phyloP scores from a whole-genome alignment of 2,329 filamentous ascomycete species.

The Penicillium sclerotigenum region DNA sequence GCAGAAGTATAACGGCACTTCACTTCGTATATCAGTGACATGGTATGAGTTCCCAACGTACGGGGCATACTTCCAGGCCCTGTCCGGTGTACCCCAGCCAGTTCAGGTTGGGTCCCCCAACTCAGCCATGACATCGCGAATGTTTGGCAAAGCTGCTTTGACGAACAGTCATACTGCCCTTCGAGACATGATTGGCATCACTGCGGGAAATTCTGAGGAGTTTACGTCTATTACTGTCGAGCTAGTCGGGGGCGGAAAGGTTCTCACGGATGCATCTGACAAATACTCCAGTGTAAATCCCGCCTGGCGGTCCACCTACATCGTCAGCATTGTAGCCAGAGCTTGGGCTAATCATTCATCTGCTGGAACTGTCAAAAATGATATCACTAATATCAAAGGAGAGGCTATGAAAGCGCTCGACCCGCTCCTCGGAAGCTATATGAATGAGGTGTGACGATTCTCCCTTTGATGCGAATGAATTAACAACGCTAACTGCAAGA shows the following conservation, averaged over 20 bases:
- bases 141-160: background rate
- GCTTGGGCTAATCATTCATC: slow-evolving; percentile 16
- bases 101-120: background rate
- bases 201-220: background rate
- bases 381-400: slow-evolving; percentile 33
- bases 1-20: background rate
- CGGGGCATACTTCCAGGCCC: background rate
- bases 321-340: slow-evolving; percentile 30
- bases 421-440: slow-evolving; percentile 35
- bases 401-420: slow-evolving; percentile 32
- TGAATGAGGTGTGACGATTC: slow-evolving; percentile 31
- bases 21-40: background rate
- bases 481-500: background rate
- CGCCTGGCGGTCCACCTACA: slow-evolving; percentile 49
- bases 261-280: slow-evolving; percentile 33
- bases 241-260: slow-evolving; percentile 23
- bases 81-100: background rate
- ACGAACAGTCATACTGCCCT: background rate
- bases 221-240: background rate
- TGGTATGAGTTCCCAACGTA: background rate
- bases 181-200: background rate
- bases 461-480: background rate
- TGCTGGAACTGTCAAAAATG: slow-evolving; percentile 21
- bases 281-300: slow-evolving; percentile 49
- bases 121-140: background rate